Conservation (phyloP, 148 eudicot genomes). For the Vaccinium vitisidaea region DNA sequence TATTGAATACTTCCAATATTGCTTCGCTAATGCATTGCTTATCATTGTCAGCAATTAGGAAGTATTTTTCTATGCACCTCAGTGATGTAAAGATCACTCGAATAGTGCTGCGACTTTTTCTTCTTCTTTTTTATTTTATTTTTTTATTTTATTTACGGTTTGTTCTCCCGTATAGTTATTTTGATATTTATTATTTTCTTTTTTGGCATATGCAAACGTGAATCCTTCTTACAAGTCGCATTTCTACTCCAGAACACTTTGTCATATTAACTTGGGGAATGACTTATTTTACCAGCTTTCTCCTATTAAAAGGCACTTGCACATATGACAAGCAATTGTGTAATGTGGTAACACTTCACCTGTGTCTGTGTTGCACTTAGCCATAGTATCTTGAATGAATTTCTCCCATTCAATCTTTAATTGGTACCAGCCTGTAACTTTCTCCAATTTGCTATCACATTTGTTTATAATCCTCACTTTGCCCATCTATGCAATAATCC, state of each 20-base stretch:
- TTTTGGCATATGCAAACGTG: too few species aligned
- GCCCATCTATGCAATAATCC: background rate
- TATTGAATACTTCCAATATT: background rate
- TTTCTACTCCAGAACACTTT: background rate
- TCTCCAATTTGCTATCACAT: background rate
- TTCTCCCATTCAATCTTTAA: background rate
- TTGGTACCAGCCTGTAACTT: background rate
- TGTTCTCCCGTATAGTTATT: too few species aligned
- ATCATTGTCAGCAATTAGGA: background rate
- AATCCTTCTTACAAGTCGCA: background rate
- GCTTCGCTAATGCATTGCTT: too few species aligned
- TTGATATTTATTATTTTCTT: too few species aligned
- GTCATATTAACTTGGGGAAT: background rate
- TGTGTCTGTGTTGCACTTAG: background rate
- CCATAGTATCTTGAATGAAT: background rate
- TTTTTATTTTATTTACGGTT: too few species aligned
- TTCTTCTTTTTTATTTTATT: too few species aligned
- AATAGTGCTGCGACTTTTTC: too few species aligned
- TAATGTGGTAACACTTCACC: background rate
- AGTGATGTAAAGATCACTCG: background rate
- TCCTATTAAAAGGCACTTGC: background rate
- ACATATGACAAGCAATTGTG: background rate
- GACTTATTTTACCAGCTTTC: background rate
- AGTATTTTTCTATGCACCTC: background rate
- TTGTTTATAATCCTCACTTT: background rate